Conservation (phyloP, 2,329 filamentous ascomycete species). For the Sporothrix pseudoabietina region DNA sequence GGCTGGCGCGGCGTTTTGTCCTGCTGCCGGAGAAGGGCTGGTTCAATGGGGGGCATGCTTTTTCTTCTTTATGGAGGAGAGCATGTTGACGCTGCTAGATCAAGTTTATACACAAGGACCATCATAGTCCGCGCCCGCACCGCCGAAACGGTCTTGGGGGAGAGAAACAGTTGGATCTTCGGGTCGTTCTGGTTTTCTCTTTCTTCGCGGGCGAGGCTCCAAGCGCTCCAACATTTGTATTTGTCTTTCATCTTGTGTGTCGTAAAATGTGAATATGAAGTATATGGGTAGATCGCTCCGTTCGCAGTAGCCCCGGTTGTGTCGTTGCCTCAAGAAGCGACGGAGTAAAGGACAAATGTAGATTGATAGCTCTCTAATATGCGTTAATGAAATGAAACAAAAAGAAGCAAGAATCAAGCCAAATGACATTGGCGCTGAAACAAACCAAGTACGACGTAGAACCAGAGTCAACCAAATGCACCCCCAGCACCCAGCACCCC, state of each 20-base stretch:
- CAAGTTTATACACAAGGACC: constrained; percentile 36
- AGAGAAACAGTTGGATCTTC: not conserved
- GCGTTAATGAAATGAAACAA: not conserved
- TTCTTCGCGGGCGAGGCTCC: constrained; percentile 41
- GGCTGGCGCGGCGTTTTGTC: constrained; percentile 22
- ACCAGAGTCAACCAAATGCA: not conserved
- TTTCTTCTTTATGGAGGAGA: not conserved
- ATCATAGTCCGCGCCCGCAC: constrained; percentile 43
- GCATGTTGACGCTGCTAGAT: constrained; percentile 38
- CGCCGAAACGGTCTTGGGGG: constrained; percentile 22
- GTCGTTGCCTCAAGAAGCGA: too few species aligned
- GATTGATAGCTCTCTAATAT: not conserved
- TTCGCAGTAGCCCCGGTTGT: too few species aligned
- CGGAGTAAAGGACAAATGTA: not conserved
- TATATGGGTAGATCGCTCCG: too few species aligned
- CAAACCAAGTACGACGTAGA: too few species aligned
- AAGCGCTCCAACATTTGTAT: constrained; percentile 39
- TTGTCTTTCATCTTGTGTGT: too few species aligned
- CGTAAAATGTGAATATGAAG: too few species aligned
- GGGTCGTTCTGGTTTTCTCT: constrained; percentile 21
- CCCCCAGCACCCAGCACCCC: not conserved
- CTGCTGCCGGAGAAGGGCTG: not conserved
- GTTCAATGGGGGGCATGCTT: not conserved
- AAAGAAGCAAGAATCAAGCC: not conserved
- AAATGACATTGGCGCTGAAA: not conserved